Evolutionary conservation across 1,139 yeast species (phyloP), one percentile per base, ranked within the genome.

Genomic region (Candida pseudoviswanathii): DNA sequence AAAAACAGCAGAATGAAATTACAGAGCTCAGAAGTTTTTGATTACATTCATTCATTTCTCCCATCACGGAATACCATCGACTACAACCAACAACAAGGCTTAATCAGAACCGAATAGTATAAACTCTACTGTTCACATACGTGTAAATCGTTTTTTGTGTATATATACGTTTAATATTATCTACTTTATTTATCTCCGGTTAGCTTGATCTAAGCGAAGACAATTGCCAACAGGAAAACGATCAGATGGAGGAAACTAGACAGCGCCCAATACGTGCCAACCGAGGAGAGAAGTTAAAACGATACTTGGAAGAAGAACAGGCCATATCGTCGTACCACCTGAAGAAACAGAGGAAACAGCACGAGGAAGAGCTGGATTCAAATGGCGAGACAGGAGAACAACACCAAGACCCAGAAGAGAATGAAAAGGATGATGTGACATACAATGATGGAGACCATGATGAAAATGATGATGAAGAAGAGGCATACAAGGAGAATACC

Each of bases 401-500:
- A 9, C 41, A 25, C 9, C 21, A 37, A 10, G n/a, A 6, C 16
- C 47, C 52, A 24, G 58, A 25, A 31, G 31, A 46, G 8, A 31
- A 37, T 31, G 41, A 26, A 33, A 32, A 32, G 31, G 32, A 25
- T 6, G 38, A 7, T 5, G 39, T 33, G 11, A 44, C 55, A 62
- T 24, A 26, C 7, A 41, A 45, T 8, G 60, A 59, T 32, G 53
- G 57, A 26, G 58, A 51, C 37, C 50, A 50, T 3, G 47, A 51
- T 8, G 62, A 57, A 21, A 44, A 45, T 10, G 44, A 47, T n/a
- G 50, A 47, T 4, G 64, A 59, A n/a, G 55, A 58, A 16, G 16
- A 16, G 16, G 16, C 16, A 16, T 16, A 16, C 16, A 16, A 16
- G 16, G 16, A 16, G 16, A 16, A 16, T 16, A 16, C 16, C 22